phyloP scores from a whole-genome alignment of 305 asterid genomes.

The Fraxinus sp. region DNA sequence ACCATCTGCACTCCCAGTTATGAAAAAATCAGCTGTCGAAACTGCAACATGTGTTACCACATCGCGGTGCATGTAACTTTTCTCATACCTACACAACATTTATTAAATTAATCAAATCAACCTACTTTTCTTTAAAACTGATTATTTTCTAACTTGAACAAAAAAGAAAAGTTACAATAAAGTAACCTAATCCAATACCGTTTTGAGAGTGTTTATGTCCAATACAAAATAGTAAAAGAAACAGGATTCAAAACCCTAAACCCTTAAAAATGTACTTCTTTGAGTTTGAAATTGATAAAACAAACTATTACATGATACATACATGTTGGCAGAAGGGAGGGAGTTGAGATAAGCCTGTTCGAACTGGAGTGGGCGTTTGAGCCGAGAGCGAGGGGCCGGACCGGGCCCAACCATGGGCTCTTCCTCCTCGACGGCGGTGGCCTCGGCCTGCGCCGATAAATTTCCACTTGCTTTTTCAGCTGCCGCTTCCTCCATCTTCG shows the following conservation, averaged over 20 bases:
- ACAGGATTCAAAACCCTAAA: conserved; percentile 26
- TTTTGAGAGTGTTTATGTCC: neutral
- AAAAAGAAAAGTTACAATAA: neutral
- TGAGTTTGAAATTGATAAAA: conserved; percentile 10
- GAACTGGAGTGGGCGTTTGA: conserved; percentile 87
- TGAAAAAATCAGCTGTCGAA: conserved; percentile 89
- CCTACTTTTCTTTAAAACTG: neutral
- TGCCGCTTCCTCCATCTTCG: conserved; percentile 35
- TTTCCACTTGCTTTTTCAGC: conserved; percentile 44
- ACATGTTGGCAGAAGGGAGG: conserved; percentile 97
- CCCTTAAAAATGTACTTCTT: conserved; percentile 8
- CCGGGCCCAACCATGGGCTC: conserved; percentile 71
- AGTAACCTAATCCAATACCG: neutral
- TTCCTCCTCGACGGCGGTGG: conserved; percentile 32
- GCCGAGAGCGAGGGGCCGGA: conserved; percentile 66
- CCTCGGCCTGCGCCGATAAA: neutral
- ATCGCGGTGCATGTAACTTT: conserved; percentile 97
- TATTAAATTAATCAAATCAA: conserved; percentile 15
- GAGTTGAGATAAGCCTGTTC: conserved; percentile 87
- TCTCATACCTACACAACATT: conserved; percentile 74
- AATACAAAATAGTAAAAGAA: neutral
- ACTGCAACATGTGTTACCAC: conserved; percentile 97
- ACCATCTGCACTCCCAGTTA: conserved; percentile 93
- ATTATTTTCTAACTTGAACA: neutral
- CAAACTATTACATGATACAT: conserved; percentile 16